phyloP scores from a whole-genome alignment of 2,329 filamentous ascomycete genomes.

The Aspergillus sp. region DNA sequence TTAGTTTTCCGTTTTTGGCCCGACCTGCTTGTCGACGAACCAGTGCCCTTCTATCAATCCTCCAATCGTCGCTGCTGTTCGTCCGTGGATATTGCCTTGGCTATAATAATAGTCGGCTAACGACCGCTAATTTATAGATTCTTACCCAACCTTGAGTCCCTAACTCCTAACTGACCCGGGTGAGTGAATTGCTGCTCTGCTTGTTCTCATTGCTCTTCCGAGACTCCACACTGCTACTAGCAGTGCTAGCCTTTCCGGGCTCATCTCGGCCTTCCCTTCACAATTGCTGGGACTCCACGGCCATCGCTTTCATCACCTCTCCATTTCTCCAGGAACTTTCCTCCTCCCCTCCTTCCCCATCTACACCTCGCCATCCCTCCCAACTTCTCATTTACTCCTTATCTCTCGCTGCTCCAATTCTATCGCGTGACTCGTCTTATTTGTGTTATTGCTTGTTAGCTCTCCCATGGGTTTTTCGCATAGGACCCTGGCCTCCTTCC shows the following conservation, averaged over 20 bases:
- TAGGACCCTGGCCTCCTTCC: conserved; percentile 27
- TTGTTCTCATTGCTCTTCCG: conserved; percentile 21
- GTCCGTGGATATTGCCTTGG: conserved; percentile 10
- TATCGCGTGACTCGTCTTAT: conserved; percentile 16
- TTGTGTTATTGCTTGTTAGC: conserved; percentile 19
- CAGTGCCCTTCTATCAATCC: conserved; percentile 11
- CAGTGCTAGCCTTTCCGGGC: conserved; percentile 20
- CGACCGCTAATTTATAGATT: conserved; percentile 7
- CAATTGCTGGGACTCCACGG: conserved; percentile 22
- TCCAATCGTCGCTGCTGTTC: conserved; percentile 15
- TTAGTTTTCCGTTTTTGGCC: conserved; percentile 13
- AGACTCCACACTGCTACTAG: conserved; percentile 21
- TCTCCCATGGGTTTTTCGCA: conserved; percentile 38
- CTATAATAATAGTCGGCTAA: conserved; percentile 9
- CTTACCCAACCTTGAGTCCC: conserved; percentile 3
- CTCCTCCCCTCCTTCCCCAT: conserved; percentile 8
- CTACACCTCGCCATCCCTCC: conserved; percentile 12
- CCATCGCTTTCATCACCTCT: conserved; percentile 17
- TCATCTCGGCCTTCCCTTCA: conserved; percentile 24
- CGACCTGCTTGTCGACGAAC: conserved; percentile 9
- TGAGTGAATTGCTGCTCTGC: conserved; percentile 5
- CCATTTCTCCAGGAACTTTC: conserved; percentile 13
- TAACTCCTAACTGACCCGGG: conserved; percentile 6
- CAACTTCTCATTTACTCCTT: conserved; percentile 7
- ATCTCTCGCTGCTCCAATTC: conserved; percentile 17